Evolutionary conservation across 768 basidiomycete species (phyloP).

Genomic region (Mrakia gelida): DNA sequence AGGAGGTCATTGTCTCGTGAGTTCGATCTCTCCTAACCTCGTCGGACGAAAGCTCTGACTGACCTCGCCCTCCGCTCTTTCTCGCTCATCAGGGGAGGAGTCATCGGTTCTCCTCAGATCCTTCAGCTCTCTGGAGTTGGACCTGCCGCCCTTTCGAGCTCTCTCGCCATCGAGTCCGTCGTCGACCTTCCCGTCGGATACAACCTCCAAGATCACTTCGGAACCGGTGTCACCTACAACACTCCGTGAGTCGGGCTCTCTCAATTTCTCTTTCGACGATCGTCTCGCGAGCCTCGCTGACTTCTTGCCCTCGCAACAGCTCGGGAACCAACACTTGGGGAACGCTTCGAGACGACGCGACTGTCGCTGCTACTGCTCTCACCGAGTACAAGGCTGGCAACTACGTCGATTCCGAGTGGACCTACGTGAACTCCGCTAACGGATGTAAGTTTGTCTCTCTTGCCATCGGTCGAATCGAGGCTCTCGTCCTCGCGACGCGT

Average conservation of each 20-base stretch:
- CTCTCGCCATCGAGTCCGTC: constrained; percentile 48
- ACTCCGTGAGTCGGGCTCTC: too few species aligned
- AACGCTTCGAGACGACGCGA: constrained; percentile 1
- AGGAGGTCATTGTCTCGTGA: constrained; percentile 55
- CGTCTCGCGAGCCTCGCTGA: too few species aligned
- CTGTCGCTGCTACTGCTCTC: constrained; percentile 4
- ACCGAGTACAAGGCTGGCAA: constrained; percentile 10
- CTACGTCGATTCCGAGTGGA: constrained; percentile 20
- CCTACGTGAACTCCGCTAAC: constrained; percentile 16
- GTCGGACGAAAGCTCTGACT: not conserved
- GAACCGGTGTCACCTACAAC: not conserved
- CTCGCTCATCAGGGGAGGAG: constrained; percentile 44
- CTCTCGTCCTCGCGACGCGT: too few species aligned
- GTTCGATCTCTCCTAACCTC: constrained; percentile 17
- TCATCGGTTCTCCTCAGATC: constrained; percentile 55
- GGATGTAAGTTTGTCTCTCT: not conserved
- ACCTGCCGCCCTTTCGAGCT: constrained; percentile 53
- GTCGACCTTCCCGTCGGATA: constrained; percentile 60
- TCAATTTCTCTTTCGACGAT: too few species aligned
- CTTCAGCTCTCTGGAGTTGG: constrained; percentile 60
- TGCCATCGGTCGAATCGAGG: too few species aligned
- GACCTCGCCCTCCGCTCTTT: not conserved
- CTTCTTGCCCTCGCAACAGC: not conserved
- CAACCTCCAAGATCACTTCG: constrained; percentile 48
- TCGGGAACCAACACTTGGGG: constrained; percentile 16